phyloP scores from a whole-genome alignment of 2,329 filamentous ascomycete species.

The Basipetospora chlamydospora region DNA sequence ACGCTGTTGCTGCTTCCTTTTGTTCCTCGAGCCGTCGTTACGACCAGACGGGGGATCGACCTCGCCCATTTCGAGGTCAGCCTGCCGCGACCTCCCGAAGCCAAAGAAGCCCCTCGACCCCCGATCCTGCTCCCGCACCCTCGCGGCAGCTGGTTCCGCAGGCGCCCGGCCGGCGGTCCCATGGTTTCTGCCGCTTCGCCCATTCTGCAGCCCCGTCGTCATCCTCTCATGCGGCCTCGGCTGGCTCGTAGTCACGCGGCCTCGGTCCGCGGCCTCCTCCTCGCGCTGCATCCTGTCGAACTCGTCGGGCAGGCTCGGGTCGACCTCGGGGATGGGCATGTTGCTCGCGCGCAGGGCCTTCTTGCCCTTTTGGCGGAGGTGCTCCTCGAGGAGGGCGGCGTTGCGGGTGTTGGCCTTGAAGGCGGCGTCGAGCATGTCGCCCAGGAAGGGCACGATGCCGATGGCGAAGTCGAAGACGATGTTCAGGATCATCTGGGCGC shows the following conservation, averaged over 20 bases:
- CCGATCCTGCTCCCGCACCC: slow-evolving; percentile 3
- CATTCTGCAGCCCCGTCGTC: slow-evolving; percentile 3
- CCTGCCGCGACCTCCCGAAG: slow-evolving; percentile 5
- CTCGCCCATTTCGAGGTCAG: slow-evolving; percentile 8
- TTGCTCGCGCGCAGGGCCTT: slow-evolving; percentile 34
- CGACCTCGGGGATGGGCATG: slow-evolving; percentile 28
- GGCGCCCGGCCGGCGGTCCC: slow-evolving; percentile 4
- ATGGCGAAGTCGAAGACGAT: slow-evolving; percentile 59
- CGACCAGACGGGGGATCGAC: not conserved
- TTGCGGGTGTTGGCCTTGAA: slow-evolving; percentile 69
- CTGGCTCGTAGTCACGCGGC: slow-evolving; percentile 6
- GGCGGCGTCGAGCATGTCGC: slow-evolving; percentile 59
- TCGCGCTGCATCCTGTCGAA: slow-evolving; percentile 25
- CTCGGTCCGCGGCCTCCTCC: slow-evolving; percentile 7
- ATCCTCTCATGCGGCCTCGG: slow-evolving; percentile 8
- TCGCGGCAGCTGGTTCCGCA: slow-evolving; percentile 5
- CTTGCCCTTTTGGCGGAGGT: slow-evolving; percentile 54
- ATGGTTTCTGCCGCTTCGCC: too few species aligned
- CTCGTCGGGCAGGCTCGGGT: slow-evolving; percentile 37
- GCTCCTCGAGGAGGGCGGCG: slow-evolving; percentile 51
- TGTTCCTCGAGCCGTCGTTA: not conserved
- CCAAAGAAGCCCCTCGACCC: slow-evolving; percentile 8
- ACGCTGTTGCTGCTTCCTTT: not conserved
- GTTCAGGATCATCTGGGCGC: slow-evolving; percentile 66
- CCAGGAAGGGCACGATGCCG: slow-evolving; percentile 60